Base-by-base conservation (phyloP, 1,284 basidiomycete species). In the Takashimella tepidaria region DNA sequence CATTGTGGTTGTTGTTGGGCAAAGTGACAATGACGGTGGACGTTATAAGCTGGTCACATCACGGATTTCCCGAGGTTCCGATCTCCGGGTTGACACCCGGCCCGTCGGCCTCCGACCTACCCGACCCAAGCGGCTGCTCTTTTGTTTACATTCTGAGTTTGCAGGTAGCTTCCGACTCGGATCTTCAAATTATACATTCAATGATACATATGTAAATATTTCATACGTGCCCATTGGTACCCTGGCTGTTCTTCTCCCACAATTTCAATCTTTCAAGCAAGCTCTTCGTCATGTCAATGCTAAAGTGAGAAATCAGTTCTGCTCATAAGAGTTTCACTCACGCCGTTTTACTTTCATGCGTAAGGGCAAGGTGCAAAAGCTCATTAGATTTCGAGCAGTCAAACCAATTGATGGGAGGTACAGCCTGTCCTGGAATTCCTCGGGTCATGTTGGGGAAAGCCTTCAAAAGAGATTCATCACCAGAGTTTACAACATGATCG, bases 241-340 rank as follows among this genome's bases (percentile, higher is more conserved):
- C n/a, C n/a, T n/a, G n/a, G n/a, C n/a, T n/a, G n/a, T n/a, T 40
- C 42, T 23, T 23, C 23, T 41, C 25, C 52, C 42, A 48, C 41
- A 46, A 19, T 47, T 55, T 45, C 40, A 58, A 37, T 31, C 57
- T 50, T 45, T 63, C 54, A 5, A 42, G 31, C 48, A 61, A 37
- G 25, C 60, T 61, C 50, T 56, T 42, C 1, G 60, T 61, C 60
- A 64, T 64, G 44, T 61, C 60, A n/a, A 64, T 45, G 5, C 57
- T 59, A 43, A 3, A 16, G 26, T 22, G 19, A 41, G n/a, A 10
- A 5, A 24, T 22, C 6, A 26, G 3, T n/a, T 3, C 47, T 21
- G 40, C 3, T 19, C 42, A n/a, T n/a, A 25, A 4, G 42, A 8
- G 4, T 5, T n/a, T 25, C 4, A 50, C 57, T 62, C 53, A 62